Base-by-base conservation (phyloP, 2,329 filamentous ascomycete genomes). In the Fusarium avenaceum region DNA sequence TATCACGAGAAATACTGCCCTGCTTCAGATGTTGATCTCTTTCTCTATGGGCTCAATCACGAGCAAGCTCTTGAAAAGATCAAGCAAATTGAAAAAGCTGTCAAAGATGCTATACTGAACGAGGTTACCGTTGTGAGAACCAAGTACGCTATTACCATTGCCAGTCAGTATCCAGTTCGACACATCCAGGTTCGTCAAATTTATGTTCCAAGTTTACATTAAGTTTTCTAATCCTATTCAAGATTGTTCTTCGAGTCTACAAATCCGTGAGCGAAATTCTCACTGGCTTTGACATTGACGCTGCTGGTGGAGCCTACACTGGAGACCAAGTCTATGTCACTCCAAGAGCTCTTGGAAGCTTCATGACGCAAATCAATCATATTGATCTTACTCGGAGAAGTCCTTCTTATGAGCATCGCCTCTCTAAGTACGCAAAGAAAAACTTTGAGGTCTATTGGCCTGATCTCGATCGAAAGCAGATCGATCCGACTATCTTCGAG, bases 401-500 rank as follows among this genome's bases (percentile, higher is more conserved):
- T 19, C 92, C 93, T 0, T 96, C 92, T 0, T 97, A 97, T 71
- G 93, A 97, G 75, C 96, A 93, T 69, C 89, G 93, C 11, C 84
- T 96, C 14, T 92, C 92, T 17, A 96, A 96, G 77, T 95, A 97
- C 77, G 92, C 91, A 15, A 92, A 92, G 74, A 85, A 93, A 43
- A 92, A 92, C 17, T 97, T 97, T 68, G 93, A 97, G 77, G 87
- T 95, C 1, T 91, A 92, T 76, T 97, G 92, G 89, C 85, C 90
- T 2, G 83, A 88, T 11, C 83, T 96, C 15, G 90, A 96, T 65
- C 87, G 93, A 19, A 86, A 87, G n/a, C 86, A 87, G 13, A 82
- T 97, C 54, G 93, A 97, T 71, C 93, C 93, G 7, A 96, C 92
- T 22, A 94, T 97, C 48, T 96, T 92, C 65, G 93, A 97, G 78